phyloP scores from a whole-genome alignment of 2,329 filamentous ascomycete species.

The Claviceps cyperi region DNA sequence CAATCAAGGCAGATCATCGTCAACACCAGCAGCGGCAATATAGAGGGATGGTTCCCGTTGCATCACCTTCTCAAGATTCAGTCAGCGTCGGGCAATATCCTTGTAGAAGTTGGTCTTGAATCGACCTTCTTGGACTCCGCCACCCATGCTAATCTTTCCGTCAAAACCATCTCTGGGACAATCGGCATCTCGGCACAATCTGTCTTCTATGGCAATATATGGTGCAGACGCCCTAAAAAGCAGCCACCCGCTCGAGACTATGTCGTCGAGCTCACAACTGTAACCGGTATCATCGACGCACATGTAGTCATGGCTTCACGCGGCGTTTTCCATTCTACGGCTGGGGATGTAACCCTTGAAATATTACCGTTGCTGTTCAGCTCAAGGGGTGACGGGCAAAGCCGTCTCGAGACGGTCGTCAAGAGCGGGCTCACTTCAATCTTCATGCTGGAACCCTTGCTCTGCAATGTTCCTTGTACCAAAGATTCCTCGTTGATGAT shows the following conservation, averaged over 20 bases:
- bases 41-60: slow-evolving; percentile 28
- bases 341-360: slow-evolving; percentile 25
- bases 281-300: slow-evolving; percentile 9
- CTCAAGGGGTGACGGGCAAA: slow-evolving; percentile 10
- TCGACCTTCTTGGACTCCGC: too few relatives aligned
- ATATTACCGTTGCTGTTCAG: slow-evolving; percentile 28
- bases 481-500: too few relatives aligned
- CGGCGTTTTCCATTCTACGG: slow-evolving; percentile 23
- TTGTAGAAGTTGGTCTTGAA: too few relatives aligned
- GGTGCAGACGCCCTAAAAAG: too few relatives aligned
- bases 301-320: slow-evolving; percentile 24
- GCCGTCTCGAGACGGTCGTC: slow-evolving; percentile 24
- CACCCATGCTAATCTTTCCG: too few relatives aligned
- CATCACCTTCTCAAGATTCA: slow-evolving; percentile 31
- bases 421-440: slow-evolving; percentile 29
- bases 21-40: not conserved
- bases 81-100: slow-evolving; percentile 30
- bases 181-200: not conserved
- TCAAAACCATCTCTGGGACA: too few relatives aligned
- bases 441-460: too few relatives aligned
- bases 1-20: slow-evolving; percentile 28
- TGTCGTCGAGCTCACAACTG: not conserved
- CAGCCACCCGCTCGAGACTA: not conserved
- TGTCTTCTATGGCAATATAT: not conserved
- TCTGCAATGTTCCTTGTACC: too few relatives aligned